These are phyloP conservation scores for Aureobasidium mangrovei DNA, from an alignment of 2,329 filamentous ascomycete genomes.

Conservation along the genomic window DNA sequence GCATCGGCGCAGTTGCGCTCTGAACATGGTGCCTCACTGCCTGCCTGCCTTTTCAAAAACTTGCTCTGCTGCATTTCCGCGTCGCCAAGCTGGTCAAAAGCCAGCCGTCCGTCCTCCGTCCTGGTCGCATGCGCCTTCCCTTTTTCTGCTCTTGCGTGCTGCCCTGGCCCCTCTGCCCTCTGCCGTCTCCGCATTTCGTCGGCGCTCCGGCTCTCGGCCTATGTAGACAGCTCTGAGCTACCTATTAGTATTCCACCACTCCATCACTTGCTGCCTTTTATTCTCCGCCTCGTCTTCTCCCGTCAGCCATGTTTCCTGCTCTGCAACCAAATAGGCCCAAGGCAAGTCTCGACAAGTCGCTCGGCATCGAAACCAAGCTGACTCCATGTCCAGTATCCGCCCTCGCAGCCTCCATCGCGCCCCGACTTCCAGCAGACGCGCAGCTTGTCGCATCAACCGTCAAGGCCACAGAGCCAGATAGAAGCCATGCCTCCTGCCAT, in stretches of 20 bases:
- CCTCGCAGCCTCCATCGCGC: conserved; percentile 15
- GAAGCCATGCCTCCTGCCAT: conserved; percentile 39
- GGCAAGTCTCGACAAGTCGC: conserved; percentile 20
- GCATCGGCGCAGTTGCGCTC: conserved; percentile 4
- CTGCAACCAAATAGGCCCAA: conserved; percentile 34
- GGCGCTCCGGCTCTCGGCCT: neutral
- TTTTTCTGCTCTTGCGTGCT: neutral
- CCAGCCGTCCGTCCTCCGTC: neutral
- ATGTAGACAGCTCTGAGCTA: too few species aligned
- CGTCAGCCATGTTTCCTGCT: conserved; percentile 29
- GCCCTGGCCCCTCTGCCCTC: neutral
- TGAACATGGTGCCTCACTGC: neutral
- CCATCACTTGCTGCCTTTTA: too few species aligned
- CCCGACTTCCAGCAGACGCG: conserved; percentile 25
- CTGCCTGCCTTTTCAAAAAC: neutral
- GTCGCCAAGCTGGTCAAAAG: neutral
- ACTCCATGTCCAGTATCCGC: neutral
- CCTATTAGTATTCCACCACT: neutral
- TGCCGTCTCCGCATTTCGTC: neutral
- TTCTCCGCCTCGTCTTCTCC: too few species aligned
- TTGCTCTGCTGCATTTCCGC: neutral
- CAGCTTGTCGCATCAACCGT: conserved; percentile 20
- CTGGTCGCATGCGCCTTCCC: neutral
- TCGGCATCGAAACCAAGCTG: neutral
- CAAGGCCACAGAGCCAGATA: conserved; percentile 35